These are phyloP conservation scores for Zychaea mexicana DNA, from an alignment of 371 early-diverging fungal species.

Conservation along the genomic window DNA sequence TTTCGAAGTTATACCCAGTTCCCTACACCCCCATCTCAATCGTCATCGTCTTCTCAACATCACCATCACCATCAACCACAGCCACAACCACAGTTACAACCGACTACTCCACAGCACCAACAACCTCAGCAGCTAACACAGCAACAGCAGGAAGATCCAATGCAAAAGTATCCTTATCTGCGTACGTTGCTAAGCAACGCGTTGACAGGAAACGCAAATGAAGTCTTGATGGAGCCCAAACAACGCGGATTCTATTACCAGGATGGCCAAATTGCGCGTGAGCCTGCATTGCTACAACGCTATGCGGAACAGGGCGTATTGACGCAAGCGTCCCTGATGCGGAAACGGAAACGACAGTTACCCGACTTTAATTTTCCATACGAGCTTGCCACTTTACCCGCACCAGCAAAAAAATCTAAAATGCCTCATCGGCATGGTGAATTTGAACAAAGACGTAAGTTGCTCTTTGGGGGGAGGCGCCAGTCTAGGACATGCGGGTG, in stretches of 20 bases:
- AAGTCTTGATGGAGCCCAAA: constrained; percentile 26
- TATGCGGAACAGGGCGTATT: constrained; percentile 40
- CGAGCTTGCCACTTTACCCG: constrained; percentile 10
- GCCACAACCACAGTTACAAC: neutral
- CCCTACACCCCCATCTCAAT: constrained; percentile 3
- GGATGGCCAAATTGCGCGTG: constrained; percentile 29
- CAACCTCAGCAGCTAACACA: neutral
- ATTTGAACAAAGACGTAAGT: constrained; percentile 49
- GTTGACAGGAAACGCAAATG: neutral
- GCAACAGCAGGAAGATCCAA: constrained; percentile 4
- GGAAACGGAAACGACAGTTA: constrained; percentile 24
- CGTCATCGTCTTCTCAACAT: neutral
- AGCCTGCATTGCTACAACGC: constrained; percentile 28
- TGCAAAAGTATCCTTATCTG: constrained; percentile 9
- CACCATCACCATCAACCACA: neutral
- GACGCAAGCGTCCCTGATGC: constrained; percentile 31
- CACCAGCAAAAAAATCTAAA: constrained; percentile 40
- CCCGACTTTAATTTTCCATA: constrained; percentile 12
- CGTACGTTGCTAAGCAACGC: neutral
- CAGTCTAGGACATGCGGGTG: no score
- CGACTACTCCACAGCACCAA: neutral
- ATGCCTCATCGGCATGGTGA: constrained; percentile 53
- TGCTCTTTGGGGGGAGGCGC: neutral
- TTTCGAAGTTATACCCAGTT: neutral
- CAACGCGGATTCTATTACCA: constrained; percentile 42